phyloP scores from a whole-genome alignment of 2,329 filamentous ascomycete species.

The Fusarium penzigii region DNA sequence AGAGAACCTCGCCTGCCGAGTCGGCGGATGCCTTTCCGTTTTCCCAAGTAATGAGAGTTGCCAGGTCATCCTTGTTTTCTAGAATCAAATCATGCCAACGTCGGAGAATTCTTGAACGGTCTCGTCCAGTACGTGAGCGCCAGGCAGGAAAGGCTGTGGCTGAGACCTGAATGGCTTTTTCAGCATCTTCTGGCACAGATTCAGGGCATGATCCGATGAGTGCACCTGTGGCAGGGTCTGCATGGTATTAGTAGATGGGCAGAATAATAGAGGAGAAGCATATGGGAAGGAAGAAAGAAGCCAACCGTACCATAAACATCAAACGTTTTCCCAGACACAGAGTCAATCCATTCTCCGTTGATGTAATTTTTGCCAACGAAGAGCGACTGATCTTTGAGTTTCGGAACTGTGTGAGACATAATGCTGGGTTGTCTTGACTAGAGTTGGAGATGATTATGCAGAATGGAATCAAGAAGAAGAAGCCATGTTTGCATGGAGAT shows the following conservation, averaged over 20 bases:
- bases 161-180: conserved; percentile 68
- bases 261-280: no score
- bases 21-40: conserved; percentile 66
- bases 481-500: no score
- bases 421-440: background rate
- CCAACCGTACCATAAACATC: conserved; percentile 46
- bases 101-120: conserved; percentile 57
- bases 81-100: conserved; percentile 64
- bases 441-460: background rate
- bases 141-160: conserved; percentile 60
- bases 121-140: conserved; percentile 55
- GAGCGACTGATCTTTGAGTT: conserved; percentile 60
- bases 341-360: conserved; percentile 71
- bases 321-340: conserved; percentile 70
- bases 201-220: conserved; percentile 71
- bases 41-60: conserved; percentile 66
- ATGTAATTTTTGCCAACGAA: conserved; percentile 64
- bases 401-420: conserved; percentile 5
- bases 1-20: conserved; percentile 54
- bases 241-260: no score
- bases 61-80: conserved; percentile 64
- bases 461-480: background rate
- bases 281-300: background rate
- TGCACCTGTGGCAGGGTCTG: conserved; percentile 66
- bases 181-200: conserved; percentile 63